Evolutionary conservation across 139 green algal species (phyloP).

Genomic region (Edaphochlamys debaryana): DNA sequence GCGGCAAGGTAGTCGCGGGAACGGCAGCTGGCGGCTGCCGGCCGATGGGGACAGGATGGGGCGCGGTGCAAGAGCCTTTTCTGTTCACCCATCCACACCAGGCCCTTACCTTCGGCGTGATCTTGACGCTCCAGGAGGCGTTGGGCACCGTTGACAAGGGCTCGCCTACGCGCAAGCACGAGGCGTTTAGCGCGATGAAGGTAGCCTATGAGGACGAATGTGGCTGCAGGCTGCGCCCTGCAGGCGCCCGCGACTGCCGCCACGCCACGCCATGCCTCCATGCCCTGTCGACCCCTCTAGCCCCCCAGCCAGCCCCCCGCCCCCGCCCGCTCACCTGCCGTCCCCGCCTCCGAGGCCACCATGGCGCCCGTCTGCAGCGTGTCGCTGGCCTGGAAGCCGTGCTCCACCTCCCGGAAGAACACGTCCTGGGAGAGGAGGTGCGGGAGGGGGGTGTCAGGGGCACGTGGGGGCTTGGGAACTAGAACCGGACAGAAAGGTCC

Average conservation of each 20-base stretch:
- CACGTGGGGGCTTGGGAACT: too few relatives aligned
- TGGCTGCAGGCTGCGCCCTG: too few relatives aligned
- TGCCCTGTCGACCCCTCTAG: too few relatives aligned
- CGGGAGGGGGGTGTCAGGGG: neutral
- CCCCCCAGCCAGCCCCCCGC: neutral
- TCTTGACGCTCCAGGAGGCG: constrained; percentile 48
- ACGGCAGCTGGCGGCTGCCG: too few relatives aligned
- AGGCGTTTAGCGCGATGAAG: too few relatives aligned
- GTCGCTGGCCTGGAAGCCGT: constrained; percentile 81
- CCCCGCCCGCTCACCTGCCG: constrained; percentile 52
- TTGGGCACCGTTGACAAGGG: constrained; percentile 38
- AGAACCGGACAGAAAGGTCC: too few relatives aligned
- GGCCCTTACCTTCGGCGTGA: constrained; percentile 34
- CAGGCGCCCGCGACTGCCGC: too few relatives aligned
- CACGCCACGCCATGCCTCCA: neutral
- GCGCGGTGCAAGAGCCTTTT: too few relatives aligned
- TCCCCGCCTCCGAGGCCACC: constrained; percentile 63
- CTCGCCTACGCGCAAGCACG: constrained; percentile 18
- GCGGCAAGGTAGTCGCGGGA: too few relatives aligned
- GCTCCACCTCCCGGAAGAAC: constrained; percentile 68
- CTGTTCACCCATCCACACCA: too few relatives aligned
- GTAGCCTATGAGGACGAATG: too few relatives aligned
- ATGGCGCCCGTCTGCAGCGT: constrained; percentile 79
- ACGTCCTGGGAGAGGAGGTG: constrained; percentile 49
- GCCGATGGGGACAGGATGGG: too few relatives aligned